Evolutionary conservation across 345 rosid genomes (phyloP).

Genomic region (Rhizophora mangle): DNA sequence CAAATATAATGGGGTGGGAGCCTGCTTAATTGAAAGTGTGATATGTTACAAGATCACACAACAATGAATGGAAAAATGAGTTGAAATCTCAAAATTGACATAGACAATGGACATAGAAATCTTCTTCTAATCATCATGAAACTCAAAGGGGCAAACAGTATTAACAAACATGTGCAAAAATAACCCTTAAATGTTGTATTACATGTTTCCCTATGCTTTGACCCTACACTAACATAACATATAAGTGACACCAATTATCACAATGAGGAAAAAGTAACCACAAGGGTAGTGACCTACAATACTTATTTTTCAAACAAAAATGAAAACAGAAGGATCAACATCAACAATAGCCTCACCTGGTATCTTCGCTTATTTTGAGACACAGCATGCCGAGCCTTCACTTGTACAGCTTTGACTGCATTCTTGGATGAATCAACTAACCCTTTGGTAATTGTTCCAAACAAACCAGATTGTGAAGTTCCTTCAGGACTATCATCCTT

Average conservation of each 20-base stretch:
- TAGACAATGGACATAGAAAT: too few species aligned
- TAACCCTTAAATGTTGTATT: too few species aligned
- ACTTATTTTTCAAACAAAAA: not conserved
- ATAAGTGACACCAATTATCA: not conserved
- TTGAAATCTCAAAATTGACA: too few species aligned
- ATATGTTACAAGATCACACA: too few species aligned
- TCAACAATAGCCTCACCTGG: slow-evolving; percentile 44
- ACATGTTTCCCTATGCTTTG: too few species aligned
- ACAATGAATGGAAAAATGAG: not conserved
- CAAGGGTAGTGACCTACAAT: not conserved
- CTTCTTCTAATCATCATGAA: too few species aligned
- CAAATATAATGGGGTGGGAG: not conserved
- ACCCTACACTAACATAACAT: not conserved
- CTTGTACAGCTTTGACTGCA: slow-evolving; percentile 89
- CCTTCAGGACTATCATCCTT: slow-evolving; percentile 48
- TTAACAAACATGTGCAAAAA: too few species aligned
- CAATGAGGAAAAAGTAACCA: not conserved
- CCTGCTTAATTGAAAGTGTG: not conserved
- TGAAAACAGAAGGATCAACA: not conserved
- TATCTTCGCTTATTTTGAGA: slow-evolving; percentile 87
- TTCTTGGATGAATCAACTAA: slow-evolving; percentile 79
- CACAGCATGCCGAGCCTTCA: slow-evolving; percentile 85
- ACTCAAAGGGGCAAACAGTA: too few species aligned
- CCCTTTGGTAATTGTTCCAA: slow-evolving; percentile 73
- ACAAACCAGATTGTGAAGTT: slow-evolving; percentile 49